Evolutionary conservation across 352 stramenopile species (phyloP).

Genomic region (Phytophthora syringae): DNA sequence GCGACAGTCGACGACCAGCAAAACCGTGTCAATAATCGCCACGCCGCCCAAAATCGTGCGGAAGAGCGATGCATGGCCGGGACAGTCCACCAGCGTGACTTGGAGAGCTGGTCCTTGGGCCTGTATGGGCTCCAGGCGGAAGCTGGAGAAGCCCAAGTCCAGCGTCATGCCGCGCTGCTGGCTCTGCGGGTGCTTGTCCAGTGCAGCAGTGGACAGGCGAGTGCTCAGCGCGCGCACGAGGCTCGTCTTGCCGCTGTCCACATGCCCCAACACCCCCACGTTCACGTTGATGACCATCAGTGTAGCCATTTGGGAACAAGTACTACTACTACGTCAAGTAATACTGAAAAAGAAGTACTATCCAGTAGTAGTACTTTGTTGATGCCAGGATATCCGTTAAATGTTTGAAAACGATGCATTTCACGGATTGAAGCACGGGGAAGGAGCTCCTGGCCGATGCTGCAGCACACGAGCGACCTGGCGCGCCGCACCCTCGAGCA

Average conservation of each 20-base stretch:
- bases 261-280: conserved; percentile 98
- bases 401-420: no score
- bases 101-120: conserved; percentile 68
- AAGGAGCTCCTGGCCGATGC: conserved; percentile 23
- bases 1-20: conserved; percentile 96
- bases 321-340: no score
- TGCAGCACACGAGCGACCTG: conserved; percentile 43
- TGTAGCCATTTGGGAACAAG: no score
- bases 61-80: conserved; percentile 98
- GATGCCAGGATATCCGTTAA: no score
- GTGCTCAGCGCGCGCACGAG: conserved; percentile 97
- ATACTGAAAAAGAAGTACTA: no score
- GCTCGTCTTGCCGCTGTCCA: conserved; percentile 98
- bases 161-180: conserved; percentile 97
- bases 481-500: conserved; percentile 45
- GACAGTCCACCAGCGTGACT: conserved; percentile 96
- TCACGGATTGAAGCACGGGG: conserved; percentile 5
- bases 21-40: conserved; percentile 99
- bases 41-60: conserved; percentile 98
- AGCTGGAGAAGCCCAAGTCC: conserved; percentile 98
- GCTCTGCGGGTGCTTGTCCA: conserved; percentile 99
- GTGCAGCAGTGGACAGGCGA: conserved; percentile 96
- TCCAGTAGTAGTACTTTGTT: no score
- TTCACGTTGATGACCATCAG: conserved; percentile 93
- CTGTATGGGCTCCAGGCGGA: conserved; percentile 67